phyloP scores from a whole-genome alignment of 129 eudicot genomes.

The Heracleum sosnowskyi region DNA sequence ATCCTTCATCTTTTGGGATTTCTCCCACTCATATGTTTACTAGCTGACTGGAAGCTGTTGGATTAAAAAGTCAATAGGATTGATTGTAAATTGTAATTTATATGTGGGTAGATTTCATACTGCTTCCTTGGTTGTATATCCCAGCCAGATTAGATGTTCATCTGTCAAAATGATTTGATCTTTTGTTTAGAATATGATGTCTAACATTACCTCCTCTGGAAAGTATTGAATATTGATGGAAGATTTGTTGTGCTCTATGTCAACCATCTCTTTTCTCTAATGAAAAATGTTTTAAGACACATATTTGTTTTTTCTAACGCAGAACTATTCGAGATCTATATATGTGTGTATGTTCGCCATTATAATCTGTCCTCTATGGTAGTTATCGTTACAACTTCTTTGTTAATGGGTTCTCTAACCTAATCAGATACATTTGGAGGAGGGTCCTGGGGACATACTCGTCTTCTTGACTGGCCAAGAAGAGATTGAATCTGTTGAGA shows the following conservation, averaged over 20 bases:
- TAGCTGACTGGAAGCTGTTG: not conserved
- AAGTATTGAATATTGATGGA: not conserved
- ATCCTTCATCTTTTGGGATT: not conserved
- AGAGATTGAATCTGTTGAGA: constrained; percentile 88
- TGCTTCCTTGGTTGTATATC: not conserved
- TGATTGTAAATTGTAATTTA: not conserved
- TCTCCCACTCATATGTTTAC: not conserved
- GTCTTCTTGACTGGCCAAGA: constrained; percentile 96
- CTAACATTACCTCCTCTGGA: not conserved
- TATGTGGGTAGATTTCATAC: not conserved
- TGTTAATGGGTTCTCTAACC: constrained; percentile 9
- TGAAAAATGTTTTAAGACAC: not conserved
- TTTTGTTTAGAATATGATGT: not conserved
- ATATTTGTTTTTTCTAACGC: not conserved
- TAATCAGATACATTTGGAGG: constrained; percentile 77
- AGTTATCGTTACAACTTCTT: not conserved
- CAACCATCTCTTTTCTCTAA: not conserved
- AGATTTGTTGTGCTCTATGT: not conserved
- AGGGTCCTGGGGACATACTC: constrained; percentile 85
- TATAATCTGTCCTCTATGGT: not conserved
- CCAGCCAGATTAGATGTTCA: not conserved
- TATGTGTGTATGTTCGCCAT: not conserved
- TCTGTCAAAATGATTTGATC: not conserved
- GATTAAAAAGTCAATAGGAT: not conserved
- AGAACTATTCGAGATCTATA: not conserved